A percentile compares a stretch with the other conserved stretches of the same genome.
Evolutionary conservation across 768 basidiomycete genomes (phyloP).

Genomic region (Macrolepiota fuliginosa): DNA sequence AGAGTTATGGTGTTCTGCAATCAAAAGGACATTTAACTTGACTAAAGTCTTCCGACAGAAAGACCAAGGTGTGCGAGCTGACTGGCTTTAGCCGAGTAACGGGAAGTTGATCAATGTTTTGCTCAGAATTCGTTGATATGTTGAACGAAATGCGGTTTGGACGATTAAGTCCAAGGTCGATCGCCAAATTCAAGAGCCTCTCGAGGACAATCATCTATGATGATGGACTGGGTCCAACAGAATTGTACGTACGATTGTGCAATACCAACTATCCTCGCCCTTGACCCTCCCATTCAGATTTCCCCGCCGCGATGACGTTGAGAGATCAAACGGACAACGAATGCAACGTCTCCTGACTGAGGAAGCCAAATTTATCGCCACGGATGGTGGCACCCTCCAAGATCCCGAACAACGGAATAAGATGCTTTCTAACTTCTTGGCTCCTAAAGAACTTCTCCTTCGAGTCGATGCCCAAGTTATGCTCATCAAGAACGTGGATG

Average conservation of each 20-base stretch:
- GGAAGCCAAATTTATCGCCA: slow-evolving; percentile 48
- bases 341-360: slow-evolving; percentile 60
- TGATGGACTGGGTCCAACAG: slow-evolving; percentile 86
- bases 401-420: slow-evolving; percentile 65
- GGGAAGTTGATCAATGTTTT: background rate
- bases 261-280: background rate
- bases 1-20: slow-evolving; percentile 64
- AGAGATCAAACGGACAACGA: slow-evolving; percentile 72
- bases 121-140: slow-evolving; percentile 88
- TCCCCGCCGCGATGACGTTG: slow-evolving; percentile 90
- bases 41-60: slow-evolving; percentile 95
- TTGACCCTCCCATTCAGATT: slow-evolving; percentile 49
- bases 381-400: slow-evolving; percentile 59
- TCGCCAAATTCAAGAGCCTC: slow-evolving; percentile 68
- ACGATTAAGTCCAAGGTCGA: slow-evolving; percentile 57
- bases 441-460: slow-evolving; percentile 63
- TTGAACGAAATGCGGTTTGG: slow-evolving; percentile 99
- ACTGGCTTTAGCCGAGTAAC: background rate
- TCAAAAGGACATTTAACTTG: slow-evolving; percentile 85
- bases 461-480: slow-evolving; percentile 88
- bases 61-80: slow-evolving; percentile 66
- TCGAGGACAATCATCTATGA: slow-evolving; percentile 68
- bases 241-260: slow-evolving; percentile 58
- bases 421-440: slow-evolving; percentile 90
- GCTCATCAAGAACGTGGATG: slow-evolving; percentile 94